phyloP scores from a whole-genome alignment of 2,329 filamentous ascomycete species.

The Ceratocystis lukuohia region DNA sequence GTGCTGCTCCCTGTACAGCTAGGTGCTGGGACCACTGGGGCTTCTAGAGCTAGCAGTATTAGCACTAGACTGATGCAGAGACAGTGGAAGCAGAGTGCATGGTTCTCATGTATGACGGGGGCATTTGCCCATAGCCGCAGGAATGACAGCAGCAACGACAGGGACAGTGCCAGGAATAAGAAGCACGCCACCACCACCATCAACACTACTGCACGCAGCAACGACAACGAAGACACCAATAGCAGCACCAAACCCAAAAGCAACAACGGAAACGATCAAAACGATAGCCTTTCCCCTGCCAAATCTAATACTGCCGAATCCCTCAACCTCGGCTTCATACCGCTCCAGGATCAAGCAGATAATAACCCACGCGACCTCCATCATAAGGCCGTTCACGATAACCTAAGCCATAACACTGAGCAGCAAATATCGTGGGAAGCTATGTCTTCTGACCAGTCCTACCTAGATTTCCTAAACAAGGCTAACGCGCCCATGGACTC shows the following conservation, averaged over 20 bases:
- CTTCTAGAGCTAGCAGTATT: background rate
- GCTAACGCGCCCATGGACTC: conserved; percentile 57
- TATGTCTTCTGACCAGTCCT: conserved; percentile 70
- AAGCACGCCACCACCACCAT: background rate
- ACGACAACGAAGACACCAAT: background rate
- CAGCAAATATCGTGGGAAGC: conserved; percentile 7
- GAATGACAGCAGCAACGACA: background rate
- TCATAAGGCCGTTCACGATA: background rate
- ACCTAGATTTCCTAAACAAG: conserved; percentile 74
- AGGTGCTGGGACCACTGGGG: background rate
- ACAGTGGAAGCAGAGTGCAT: background rate
- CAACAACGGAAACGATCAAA: background rate
- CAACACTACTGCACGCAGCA: background rate
- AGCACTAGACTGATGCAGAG: background rate
- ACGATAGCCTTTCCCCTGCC: background rate
- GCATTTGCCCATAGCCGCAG: background rate
- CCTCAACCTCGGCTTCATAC: background rate
- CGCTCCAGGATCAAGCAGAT: background rate
- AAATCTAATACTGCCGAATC: background rate
- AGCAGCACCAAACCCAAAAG: background rate
- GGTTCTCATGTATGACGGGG: background rate
- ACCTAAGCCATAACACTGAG: conserved; percentile 8
- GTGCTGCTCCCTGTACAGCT: too few relatives aligned
- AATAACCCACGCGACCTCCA: background rate
- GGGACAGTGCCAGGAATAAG: too few relatives aligned